These are phyloP conservation scores for Pseudohyphozyma bogoriensis DNA, from an alignment of 768 basidiomycete species.

Conservation along the genomic window DNA sequence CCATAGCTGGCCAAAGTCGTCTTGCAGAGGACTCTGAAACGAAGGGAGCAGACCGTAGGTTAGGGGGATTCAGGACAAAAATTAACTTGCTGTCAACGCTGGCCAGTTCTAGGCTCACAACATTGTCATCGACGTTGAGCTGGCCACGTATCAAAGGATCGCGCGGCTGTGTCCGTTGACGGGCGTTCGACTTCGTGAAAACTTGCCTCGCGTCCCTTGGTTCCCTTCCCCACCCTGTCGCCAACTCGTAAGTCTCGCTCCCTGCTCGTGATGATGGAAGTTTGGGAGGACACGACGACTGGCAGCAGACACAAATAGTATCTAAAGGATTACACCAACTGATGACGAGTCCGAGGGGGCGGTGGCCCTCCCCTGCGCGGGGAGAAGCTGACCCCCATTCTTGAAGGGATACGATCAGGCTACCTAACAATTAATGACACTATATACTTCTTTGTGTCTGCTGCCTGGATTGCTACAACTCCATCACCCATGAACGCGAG, in stretches of 20 bases:
- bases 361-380: conserved; percentile 12
- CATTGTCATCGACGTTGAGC: too few relatives aligned
- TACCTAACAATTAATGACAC: conserved; percentile 16
- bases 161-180: too few relatives aligned
- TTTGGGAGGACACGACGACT: background rate
- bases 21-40: too few relatives aligned
- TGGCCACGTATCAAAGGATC: too few relatives aligned
- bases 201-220: too few relatives aligned
- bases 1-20: too few relatives aligned
- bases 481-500: background rate
- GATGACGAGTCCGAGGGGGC: conserved; percentile 19
- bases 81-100: too few relatives aligned
- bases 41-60: too few relatives aligned
- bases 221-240: too few relatives aligned
- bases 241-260: background rate
- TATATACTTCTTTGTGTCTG: background rate
- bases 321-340: conserved; percentile 8
- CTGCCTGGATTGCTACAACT: background rate
- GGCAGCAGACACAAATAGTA: background rate
- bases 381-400: conserved; percentile 5
- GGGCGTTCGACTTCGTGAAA: too few relatives aligned
- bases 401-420: conserved; percentile 14
- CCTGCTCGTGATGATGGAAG: background rate
- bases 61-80: too few relatives aligned
- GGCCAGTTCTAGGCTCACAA: too few relatives aligned